Percentiles rank a stretch among this genome's conserved stretches.
These are phyloP conservation scores for Hyaloscypha variabilis DNA, from an alignment of 495 filamentous ascomycete genomes.

Conservation along the genomic window DNA sequence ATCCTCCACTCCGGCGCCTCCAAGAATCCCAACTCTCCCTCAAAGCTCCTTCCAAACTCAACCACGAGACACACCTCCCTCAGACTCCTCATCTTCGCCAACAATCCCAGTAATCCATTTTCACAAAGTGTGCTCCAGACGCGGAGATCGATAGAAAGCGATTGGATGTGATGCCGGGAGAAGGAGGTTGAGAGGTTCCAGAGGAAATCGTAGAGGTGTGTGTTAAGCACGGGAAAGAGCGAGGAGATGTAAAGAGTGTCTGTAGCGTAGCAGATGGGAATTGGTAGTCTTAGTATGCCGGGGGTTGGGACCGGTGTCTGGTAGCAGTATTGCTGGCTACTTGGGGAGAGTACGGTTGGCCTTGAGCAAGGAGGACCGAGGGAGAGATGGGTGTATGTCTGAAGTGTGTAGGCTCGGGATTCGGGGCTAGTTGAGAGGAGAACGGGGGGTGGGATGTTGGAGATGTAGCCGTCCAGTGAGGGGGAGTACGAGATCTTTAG, in stretches of 20 bases:
- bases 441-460: slow-evolving; percentile 23
- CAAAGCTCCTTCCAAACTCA: slow-evolving; percentile 25
- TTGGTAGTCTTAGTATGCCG: slow-evolving; percentile 9
- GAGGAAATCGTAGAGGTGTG: slow-evolving; percentile 15
- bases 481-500: slow-evolving; percentile 29
- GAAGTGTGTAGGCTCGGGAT: slow-evolving; percentile 17
- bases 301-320: not conserved
- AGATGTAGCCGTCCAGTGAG: slow-evolving; percentile 16
- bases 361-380: not conserved
- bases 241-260: slow-evolving; percentile 25
- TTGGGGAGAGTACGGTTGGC: not conserved
- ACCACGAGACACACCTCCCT: slow-evolving; percentile 26
- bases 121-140: slow-evolving; percentile 27
- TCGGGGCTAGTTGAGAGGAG: slow-evolving; percentile 22
- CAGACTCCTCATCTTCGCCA: slow-evolving; percentile 23
- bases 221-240: slow-evolving; percentile 8
- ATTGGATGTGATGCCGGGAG: slow-evolving; percentile 18
- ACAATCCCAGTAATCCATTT: slow-evolving; percentile 21
- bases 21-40: slow-evolving; percentile 23
- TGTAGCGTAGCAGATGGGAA: slow-evolving; percentile 19
- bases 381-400: slow-evolving; percentile 11
- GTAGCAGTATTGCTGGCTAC: not conserved
- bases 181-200: slow-evolving; percentile 21
- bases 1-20: slow-evolving; percentile 23
- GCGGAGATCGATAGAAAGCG: slow-evolving; percentile 22